Evolutionary conservation across 371 early-diverging fungal species (phyloP).

Genomic region (Rhizomucor pusillus): DNA sequence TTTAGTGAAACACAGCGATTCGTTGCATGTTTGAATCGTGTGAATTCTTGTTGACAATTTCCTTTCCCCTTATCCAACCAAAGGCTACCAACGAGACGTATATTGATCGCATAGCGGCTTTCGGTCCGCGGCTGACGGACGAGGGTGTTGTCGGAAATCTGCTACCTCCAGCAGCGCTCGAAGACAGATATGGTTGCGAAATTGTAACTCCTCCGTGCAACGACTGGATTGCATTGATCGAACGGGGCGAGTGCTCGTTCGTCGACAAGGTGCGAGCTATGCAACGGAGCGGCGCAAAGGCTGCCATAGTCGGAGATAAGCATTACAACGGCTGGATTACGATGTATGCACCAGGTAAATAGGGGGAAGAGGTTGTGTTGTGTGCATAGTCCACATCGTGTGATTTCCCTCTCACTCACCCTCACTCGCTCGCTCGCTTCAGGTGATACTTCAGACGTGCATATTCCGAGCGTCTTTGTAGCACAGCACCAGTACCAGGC

Average conservation of each 20-base stretch:
- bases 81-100: conserved; percentile 61
- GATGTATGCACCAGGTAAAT: conserved; percentile 85
- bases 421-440: neutral
- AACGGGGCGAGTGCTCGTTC: conserved; percentile 87
- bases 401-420: no score
- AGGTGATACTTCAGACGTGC: conserved; percentile 76
- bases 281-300: conserved; percentile 84
- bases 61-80: neutral
- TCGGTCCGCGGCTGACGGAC: conserved; percentile 57
- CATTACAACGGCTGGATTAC: conserved; percentile 73
- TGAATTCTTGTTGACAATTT: neutral
- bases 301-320: conserved; percentile 90
- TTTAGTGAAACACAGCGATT: conserved; percentile 1
- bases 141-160: conserved; percentile 47
- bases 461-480: conserved; percentile 79
- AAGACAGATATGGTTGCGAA: conserved; percentile 35
- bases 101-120: conserved; percentile 66
- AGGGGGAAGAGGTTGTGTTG: neutral
- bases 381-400: no score
- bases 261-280: conserved; percentile 85
- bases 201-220: conserved; percentile 23
- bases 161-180: conserved; percentile 20
- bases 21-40: no score
- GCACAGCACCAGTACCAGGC: conserved; percentile 68
- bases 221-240: conserved; percentile 82